Evolutionary conservation across 78 protist species (phyloP).

Genomic region (Guillardia theta): DNA sequence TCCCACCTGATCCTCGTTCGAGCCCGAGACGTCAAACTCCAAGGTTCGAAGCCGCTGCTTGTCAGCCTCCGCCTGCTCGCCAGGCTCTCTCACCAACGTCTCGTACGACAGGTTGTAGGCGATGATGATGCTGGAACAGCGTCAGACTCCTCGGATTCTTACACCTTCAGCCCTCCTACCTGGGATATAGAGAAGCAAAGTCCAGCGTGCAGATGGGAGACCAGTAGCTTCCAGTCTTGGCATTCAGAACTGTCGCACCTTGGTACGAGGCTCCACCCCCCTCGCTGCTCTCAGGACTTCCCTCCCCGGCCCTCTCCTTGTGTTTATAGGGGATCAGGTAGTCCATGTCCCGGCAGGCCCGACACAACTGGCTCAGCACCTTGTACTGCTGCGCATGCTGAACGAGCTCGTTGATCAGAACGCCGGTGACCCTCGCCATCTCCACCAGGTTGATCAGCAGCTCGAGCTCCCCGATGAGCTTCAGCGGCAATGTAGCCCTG

Average conservation of each 20-base stretch:
- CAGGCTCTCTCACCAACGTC: not conserved
- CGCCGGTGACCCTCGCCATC: conserved; percentile 18
- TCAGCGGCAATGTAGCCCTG: not conserved
- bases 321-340: not conserved
- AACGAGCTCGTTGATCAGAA: not conserved
- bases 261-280: not conserved
- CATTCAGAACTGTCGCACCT: conserved; percentile 42
- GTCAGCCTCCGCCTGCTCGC: not conserved
- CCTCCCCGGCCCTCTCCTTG: not conserved
- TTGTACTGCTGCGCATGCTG: not conserved
- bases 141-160: too few relatives aligned
- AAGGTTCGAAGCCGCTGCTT: too few relatives aligned
- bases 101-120: conserved; percentile 58
- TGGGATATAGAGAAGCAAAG: conserved; percentile 62
- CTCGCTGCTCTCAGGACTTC: not conserved
- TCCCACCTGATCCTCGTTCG: not conserved
- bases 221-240: conserved; percentile 29
- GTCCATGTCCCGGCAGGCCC: not conserved
- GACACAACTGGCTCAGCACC: not conserved
- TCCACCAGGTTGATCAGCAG: not conserved
- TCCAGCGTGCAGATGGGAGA: conserved; percentile 55
- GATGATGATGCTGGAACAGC: conserved; percentile 52
- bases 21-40: too few relatives aligned
- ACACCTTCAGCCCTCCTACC: too few relatives aligned
- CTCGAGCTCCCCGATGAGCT: not conserved